A percentile compares a stretch with the other conserved stretches of the same genome.
Evolutionary conservation across 306 rosid species (phyloP).

Genomic region (Sophora flavescens): DNA sequence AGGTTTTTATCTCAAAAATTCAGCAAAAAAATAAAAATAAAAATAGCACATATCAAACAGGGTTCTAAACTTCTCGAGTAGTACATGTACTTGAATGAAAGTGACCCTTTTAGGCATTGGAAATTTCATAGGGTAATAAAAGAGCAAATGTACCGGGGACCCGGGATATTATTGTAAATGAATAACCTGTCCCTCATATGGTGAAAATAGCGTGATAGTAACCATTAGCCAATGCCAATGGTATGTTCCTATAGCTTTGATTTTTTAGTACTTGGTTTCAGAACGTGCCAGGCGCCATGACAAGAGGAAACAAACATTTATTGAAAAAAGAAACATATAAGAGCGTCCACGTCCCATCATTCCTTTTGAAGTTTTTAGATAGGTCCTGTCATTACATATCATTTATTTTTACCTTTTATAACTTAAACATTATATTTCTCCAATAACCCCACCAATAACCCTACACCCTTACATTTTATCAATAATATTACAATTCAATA

Average conservation of each 20-base stretch:
- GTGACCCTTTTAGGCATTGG: not conserved
- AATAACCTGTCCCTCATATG: not conserved
- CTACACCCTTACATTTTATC: too few relatives aligned
- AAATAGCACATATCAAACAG: not conserved
- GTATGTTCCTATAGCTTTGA: not conserved
- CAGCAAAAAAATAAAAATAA: too few relatives aligned
- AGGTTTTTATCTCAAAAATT: not conserved
- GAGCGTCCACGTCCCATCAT: too few relatives aligned
- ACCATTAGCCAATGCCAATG: not conserved
- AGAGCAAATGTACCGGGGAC: not conserved
- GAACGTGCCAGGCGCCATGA: too few relatives aligned
- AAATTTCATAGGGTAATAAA: not conserved
- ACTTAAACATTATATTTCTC: too few relatives aligned
- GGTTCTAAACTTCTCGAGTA: not conserved
- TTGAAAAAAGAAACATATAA: too few relatives aligned
- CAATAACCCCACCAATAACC: too few relatives aligned
- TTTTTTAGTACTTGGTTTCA: not conserved
- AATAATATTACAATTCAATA: too few relatives aligned
- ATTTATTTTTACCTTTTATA: too few relatives aligned
- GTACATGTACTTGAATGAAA: not conserved
- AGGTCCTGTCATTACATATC: too few relatives aligned
- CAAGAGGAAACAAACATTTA: too few relatives aligned
- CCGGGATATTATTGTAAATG: conserved; percentile 16
- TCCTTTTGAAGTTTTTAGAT: too few relatives aligned
- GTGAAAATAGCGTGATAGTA: conserved; percentile 15